These are phyloP conservation scores for Copromyces sp. DNA, from an alignment of 495 filamentous ascomycete species.

Conservation along the genomic window DNA sequence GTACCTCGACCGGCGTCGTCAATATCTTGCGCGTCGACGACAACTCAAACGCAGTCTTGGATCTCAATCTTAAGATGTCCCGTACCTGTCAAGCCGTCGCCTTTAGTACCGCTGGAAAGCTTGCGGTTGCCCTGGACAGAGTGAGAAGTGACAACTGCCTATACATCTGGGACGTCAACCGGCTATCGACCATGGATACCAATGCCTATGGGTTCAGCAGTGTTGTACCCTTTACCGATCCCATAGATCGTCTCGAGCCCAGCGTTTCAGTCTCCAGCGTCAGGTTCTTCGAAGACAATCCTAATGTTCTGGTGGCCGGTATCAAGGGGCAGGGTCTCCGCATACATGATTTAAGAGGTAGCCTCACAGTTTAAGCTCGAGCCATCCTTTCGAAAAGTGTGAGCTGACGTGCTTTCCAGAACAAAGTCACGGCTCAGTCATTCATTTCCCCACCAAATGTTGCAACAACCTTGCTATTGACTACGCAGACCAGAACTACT, in stretches of 20 bases:
- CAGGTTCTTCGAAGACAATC: conserved; percentile 79
- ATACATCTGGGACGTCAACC: conserved; percentile 86
- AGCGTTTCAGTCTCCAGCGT: conserved; percentile 84
- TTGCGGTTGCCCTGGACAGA: conserved; percentile 83
- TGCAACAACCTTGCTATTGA: conserved; percentile 89
- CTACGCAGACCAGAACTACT: conserved; percentile 84
- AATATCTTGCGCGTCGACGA: conserved; percentile 69
- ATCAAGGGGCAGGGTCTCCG: conserved; percentile 77
- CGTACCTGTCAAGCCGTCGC: conserved; percentile 86
- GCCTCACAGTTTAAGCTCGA: conserved; percentile 3
- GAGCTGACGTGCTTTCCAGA: conserved; percentile 5
- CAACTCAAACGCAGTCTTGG: conserved; percentile 49
- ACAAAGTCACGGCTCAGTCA: conserved; percentile 30
- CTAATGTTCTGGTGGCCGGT: conserved; percentile 70
- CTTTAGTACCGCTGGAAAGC: conserved; percentile 65
- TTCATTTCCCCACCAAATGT: conserved; percentile 63
- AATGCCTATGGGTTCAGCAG: conserved; percentile 25
- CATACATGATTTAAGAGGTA: conserved; percentile 87
- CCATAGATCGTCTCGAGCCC: conserved; percentile 62
- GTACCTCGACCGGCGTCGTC: conserved; percentile 74
- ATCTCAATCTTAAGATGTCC: conserved; percentile 73
- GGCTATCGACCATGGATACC: conserved; percentile 40
- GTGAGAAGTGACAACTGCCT: conserved; percentile 88
- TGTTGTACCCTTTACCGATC: conserved; percentile 40
- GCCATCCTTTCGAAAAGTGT: neutral